These are phyloP conservation scores for Cutaneotrichosporon cutaneum DNA, from an alignment of 1,284 basidiomycete species.

Conservation along the genomic window DNA sequence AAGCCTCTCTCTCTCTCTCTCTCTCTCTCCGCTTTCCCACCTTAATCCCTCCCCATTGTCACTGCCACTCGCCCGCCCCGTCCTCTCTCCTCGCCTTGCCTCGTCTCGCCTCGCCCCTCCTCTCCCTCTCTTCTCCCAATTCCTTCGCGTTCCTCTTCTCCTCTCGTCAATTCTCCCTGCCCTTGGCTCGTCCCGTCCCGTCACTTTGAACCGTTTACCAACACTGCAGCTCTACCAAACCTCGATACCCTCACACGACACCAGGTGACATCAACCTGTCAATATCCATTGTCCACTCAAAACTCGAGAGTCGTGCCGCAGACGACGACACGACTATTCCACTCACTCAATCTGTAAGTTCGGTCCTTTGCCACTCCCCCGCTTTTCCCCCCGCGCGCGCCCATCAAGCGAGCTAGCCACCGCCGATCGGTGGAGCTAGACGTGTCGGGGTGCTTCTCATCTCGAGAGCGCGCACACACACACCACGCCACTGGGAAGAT, in stretches of 20 bases:
- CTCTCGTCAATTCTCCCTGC: not conserved
- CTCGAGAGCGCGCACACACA: not conserved
- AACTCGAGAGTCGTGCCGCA: not conserved
- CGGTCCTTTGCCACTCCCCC: not conserved
- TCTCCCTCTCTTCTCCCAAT: not conserved
- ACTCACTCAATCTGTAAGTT: not conserved
- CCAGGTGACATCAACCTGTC: not conserved
- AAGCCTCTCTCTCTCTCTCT: not conserved
- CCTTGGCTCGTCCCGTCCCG: not conserved
- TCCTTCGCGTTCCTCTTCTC: not conserved
- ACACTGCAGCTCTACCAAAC: not conserved
- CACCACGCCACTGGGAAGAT: not conserved
- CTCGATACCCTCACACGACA: not conserved
- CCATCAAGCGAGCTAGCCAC: not conserved
- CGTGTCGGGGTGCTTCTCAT: not conserved
- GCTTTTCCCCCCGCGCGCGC: not conserved
- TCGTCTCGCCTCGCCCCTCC: too few species aligned
- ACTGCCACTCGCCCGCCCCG: not conserved
- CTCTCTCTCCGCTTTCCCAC: not conserved
- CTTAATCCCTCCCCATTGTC: not conserved
- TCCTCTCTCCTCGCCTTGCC: not conserved
- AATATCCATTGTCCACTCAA: not conserved
- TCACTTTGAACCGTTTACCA: conserved; percentile 1
- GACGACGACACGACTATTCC: not conserved
- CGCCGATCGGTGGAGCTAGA: not conserved